Percentiles rank a stretch among this genome's conserved stretches.
Conservation (phyloP, 129 eudicot genomes). For the Flaveria robusta region DNA sequence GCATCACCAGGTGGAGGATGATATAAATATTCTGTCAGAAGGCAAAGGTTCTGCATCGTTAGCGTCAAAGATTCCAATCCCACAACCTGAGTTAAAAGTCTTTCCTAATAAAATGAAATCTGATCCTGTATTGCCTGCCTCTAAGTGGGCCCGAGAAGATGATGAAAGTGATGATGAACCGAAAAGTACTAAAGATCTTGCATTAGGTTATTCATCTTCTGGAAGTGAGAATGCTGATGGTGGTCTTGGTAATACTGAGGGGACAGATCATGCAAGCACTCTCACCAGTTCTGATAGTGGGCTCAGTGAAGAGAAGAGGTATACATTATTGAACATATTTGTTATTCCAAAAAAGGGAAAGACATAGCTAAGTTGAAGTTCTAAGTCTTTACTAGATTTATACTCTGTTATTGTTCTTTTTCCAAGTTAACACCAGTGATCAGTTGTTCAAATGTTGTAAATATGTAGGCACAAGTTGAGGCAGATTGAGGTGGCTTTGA, state of each 20-base stretch:
- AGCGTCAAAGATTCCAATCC: conserved; percentile 44
- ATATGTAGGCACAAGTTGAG: conserved; percentile 74
- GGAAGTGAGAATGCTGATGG: conserved; percentile 88
- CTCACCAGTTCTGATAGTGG: conserved; percentile 57
- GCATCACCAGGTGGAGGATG: conserved; percentile 56
- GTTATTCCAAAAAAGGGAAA: neutral
- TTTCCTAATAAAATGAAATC: conserved; percentile 47
- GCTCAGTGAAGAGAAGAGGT: conserved; percentile 92
- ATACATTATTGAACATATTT: conserved; percentile 10
- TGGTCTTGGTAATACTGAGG: conserved; percentile 43
- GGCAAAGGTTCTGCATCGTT: conserved; percentile 41
- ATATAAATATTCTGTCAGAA: conserved; percentile 34
- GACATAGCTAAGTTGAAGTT: neutral
- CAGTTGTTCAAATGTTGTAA: conserved; percentile 16
- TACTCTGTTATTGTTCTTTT: neutral
- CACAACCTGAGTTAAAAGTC: conserved; percentile 49
- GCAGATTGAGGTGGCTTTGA: conserved; percentile 86
- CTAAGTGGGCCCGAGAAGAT: conserved; percentile 96
- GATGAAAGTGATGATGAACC: conserved; percentile 81
- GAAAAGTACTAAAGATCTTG: conserved; percentile 66
- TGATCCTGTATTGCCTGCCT: conserved; percentile 64
- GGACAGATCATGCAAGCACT: conserved; percentile 45
- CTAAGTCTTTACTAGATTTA: neutral
- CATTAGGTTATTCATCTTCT: conserved; percentile 85
- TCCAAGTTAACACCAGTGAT: neutral